Conservation (phyloP, 106 monocot species). For the Dioscorea zingiberensis region DNA sequence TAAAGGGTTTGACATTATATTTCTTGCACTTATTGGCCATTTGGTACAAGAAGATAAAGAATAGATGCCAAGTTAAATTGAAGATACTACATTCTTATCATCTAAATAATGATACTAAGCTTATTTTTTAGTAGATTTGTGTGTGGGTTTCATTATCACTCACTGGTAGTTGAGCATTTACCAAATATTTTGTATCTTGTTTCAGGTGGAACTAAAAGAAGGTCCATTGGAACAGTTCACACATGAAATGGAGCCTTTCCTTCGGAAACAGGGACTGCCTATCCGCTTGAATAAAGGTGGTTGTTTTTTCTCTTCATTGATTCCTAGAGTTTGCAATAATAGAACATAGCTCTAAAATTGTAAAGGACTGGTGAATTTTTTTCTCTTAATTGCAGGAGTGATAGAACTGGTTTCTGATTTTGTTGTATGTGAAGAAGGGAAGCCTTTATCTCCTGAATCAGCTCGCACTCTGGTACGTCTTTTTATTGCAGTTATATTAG, state of each 20-base stretch:
- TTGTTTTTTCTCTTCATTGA: background rate
- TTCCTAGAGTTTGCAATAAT: background rate
- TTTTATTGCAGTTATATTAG: background rate
- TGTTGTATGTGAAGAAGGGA: constrained; percentile 88
- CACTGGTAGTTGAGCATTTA: too few species aligned
- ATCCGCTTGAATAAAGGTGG: constrained; percentile 88
- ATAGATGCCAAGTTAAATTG: too few species aligned
- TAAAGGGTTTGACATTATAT: too few species aligned
- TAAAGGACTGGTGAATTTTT: background rate
- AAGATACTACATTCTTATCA: too few species aligned
- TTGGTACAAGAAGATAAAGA: too few species aligned
- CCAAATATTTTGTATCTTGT: background rate
- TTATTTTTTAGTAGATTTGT: too few species aligned
- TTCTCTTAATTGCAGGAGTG: constrained; percentile 43
- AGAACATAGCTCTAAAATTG: background rate
- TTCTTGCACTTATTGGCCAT: too few species aligned
- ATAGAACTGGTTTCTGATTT: constrained; percentile 84
- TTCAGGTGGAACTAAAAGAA: constrained; percentile 86
- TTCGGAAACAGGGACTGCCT: constrained; percentile 84
- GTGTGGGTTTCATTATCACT: too few species aligned
- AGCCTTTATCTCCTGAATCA: constrained; percentile 74
- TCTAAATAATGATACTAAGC: too few species aligned
- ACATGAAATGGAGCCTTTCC: constrained; percentile 97
- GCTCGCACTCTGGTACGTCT: constrained; percentile 67
- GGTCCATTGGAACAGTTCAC: constrained; percentile 87